Base-by-base conservation (phyloP, 1,284 basidiomycete species). In the Calocybe gambosa region DNA sequence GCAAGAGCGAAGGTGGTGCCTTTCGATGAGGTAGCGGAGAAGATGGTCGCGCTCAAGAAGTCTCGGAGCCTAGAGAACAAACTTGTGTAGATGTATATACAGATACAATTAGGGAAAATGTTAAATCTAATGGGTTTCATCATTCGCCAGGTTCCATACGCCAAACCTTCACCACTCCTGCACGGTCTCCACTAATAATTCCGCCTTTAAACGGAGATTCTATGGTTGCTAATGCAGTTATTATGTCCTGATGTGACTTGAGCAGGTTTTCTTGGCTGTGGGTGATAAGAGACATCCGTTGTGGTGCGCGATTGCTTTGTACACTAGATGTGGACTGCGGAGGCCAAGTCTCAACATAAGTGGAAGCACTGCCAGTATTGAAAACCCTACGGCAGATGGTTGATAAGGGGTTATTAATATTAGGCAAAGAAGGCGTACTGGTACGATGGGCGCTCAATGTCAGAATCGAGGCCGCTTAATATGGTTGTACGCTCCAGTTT, bases 161-260 rank as follows among this genome's bases (percentile, higher is more conserved):
- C 85, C 86, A 92, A 1, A 92, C 84, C 61, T 92, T 92, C 49
- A 93, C 74, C 20, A 81, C 80, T 2, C 89, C 89, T 15, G 82
- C 71, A 29, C 87, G 74, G 61, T 95, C 93, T 2, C 86, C 92
- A 52, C 88, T 93, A 8, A 95, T 77, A 36, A 94, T 75, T 3
- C 91, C 89, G 13, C 86, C 86, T 39, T 87, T 74, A 67, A 94
- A 95, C 0, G 92, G 92, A 0, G 85, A 78, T 53, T 95, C 91
- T 44, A 95, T 80, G 51, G 87, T 85, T 0, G 80, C 77, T 18
- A 95, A 63, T 2, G 86, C 80, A 1, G 86, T 90, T 19, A 96
- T 78, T 2, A 88, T 78, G 58, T 95, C 93, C 53, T 87, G 86
- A 58, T 95, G 92, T 1, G 81, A 73, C 58, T 78, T 82, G 39